Percentiles rank a stretch among this genome's conserved stretches.
phyloP scores from a whole-genome alignment of 2,329 filamentous ascomycete genomes.

The Didymella glomerata region DNA sequence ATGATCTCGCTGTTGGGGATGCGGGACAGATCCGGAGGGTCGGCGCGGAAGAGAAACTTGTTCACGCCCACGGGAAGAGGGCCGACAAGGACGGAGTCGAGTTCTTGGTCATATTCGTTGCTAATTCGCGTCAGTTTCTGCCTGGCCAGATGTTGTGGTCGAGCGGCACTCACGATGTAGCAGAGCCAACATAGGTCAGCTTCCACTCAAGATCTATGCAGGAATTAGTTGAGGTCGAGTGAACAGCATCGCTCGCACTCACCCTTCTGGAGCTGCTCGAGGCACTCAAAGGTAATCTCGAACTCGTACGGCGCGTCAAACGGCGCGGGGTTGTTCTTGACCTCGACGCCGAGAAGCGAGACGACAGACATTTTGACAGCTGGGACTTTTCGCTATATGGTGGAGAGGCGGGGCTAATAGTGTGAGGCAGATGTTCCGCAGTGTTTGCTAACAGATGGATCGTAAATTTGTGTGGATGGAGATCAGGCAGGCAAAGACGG shows the following conservation, averaged over 20 bases:
- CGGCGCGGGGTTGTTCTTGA: conserved; percentile 95
- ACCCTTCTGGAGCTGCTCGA: conserved; percentile 95
- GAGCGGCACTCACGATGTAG: conserved; percentile 61
- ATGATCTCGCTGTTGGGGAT: conserved; percentile 96
- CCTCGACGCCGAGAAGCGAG: conserved; percentile 91
- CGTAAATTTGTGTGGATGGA: conserved; percentile 3
- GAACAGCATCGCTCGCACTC: conserved; percentile 20
- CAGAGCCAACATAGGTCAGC: conserved; percentile 97
- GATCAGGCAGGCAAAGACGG: conserved; percentile 8
- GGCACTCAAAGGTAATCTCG: conserved; percentile 98
- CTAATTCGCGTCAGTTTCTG: conserved; percentile 56
- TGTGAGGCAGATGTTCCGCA: background rate
- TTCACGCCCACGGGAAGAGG: conserved; percentile 98
- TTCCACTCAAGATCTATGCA: conserved; percentile 95
- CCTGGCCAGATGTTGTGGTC: background rate
- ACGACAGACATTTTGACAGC: conserved; percentile 84
- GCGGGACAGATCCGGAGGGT: conserved; percentile 85
- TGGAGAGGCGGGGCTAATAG: background rate
- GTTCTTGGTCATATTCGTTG: conserved; percentile 97
- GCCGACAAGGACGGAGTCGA: conserved; percentile 94
- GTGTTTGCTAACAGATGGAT: background rate
- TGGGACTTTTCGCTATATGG: conserved; percentile 14
- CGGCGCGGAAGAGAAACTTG: conserved; percentile 98
- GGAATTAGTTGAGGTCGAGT: conserved; percentile 25
- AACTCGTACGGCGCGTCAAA: conserved; percentile 95